These are phyloP conservation scores for Onygena corvina DNA, from an alignment of 2,329 filamentous ascomycete species.

Conservation along the genomic window DNA sequence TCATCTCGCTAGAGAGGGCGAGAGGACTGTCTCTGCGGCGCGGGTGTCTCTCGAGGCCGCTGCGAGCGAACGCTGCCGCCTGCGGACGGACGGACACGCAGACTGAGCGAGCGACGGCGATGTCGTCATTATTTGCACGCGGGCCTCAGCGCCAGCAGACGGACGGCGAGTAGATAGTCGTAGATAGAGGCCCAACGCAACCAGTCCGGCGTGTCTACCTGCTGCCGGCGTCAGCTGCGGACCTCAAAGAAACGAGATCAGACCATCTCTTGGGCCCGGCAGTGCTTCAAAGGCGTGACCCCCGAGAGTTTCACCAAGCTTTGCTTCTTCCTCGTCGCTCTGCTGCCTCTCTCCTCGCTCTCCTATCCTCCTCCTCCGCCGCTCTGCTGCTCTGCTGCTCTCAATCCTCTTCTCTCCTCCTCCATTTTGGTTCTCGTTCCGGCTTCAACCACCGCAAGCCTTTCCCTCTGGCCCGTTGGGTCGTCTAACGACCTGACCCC, in stretches of 20 bases:
- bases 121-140: no score
- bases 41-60: no score
- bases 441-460: slow-evolving; percentile 2
- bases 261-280: not conserved
- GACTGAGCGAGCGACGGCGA: no score
- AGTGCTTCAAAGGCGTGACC: slow-evolving; percentile 1
- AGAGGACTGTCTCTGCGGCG: no score
- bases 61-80: no score
- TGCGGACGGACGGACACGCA: no score
- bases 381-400: no score
- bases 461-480: not conserved
- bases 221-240: not conserved
- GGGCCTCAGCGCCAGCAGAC: no score
- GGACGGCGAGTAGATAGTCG: no score
- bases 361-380: not conserved
- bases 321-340: not conserved
- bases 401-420: not conserved
- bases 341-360: not conserved
- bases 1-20: no score
- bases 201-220: not conserved
- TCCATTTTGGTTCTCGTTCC: not conserved
- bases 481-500: not conserved
- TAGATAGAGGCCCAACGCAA: no score
- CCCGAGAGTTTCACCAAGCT: slow-evolving; percentile 2
- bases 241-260: not conserved